phyloP scores from a whole-genome alignment of 1,139 yeast genomes.

The Yamadazyma sp. region DNA sequence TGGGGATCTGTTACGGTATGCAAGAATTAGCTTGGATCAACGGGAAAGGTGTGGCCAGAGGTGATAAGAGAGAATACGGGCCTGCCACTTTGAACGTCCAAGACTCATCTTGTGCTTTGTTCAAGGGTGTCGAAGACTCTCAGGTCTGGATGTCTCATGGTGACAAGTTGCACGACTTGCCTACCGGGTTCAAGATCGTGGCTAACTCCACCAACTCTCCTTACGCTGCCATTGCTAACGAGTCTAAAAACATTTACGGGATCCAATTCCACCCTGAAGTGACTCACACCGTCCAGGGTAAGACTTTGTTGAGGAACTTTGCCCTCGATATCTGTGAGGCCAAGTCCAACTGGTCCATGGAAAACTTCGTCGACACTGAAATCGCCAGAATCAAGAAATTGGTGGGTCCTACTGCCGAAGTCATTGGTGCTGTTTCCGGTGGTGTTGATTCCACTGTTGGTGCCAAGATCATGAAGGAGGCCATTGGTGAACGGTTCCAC shows the following conservation, averaged over 20 bases:
- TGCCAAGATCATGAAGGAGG: conserved; percentile 96
- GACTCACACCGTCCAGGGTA: conserved; percentile 93
- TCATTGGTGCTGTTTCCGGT: conserved; percentile 99
- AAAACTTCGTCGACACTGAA: conserved; percentile 95
- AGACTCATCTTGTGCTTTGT: conserved; percentile 68
- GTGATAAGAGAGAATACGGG: conserved; percentile 98
- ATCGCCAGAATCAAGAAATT: conserved; percentile 84
- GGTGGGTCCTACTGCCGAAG: conserved; percentile 98
- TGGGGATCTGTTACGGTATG: conserved; percentile 99
- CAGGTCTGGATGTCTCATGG: conserved; percentile 99
- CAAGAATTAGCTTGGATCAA: conserved; percentile 99
- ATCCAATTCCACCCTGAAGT: conserved; percentile 99
- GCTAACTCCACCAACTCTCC: conserved; percentile 96
- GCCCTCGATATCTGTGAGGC: conserved; percentile 91
- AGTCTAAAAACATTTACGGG: conserved; percentile 75
- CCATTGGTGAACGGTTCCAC: conserved; percentile 98
- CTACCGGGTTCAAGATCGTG: conserved; percentile 83
- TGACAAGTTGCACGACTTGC: conserved; percentile 89
- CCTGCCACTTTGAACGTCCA: conserved; percentile 85
- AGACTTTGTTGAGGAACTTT: conserved; percentile 80
- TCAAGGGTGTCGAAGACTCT: conserved; percentile 86
- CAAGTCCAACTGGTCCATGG: conserved; percentile 94
- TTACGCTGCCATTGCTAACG: conserved; percentile 87
- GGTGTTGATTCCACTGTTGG: conserved; percentile 99
- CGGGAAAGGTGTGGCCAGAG: conserved; percentile 93